phyloP scores from a whole-genome alignment of 345 rosid species.

The Firmiana major region DNA sequence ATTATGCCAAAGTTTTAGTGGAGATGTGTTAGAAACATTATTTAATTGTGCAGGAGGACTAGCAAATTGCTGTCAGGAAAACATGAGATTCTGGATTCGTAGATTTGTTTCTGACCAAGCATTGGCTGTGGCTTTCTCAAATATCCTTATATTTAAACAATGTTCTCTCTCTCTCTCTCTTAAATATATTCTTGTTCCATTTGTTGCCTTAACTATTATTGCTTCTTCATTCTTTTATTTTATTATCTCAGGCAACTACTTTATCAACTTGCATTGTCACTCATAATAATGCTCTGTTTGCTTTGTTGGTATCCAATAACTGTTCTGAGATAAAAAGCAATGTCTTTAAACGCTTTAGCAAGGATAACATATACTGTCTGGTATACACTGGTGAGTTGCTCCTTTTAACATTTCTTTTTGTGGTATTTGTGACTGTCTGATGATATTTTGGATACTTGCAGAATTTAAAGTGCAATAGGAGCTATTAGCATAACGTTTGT shows the following conservation, averaged over 20 bases:
- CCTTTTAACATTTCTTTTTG: conserved; percentile 18
- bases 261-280: conserved; percentile 88
- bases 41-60: conserved; percentile 78
- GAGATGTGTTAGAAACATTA: conserved; percentile 81
- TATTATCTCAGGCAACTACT: conserved; percentile 97
- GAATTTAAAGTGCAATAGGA: background rate
- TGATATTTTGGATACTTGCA: background rate
- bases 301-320: conserved; percentile 96
- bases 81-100: conserved; percentile 37
- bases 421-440: background rate
- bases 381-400: conserved; percentile 67
- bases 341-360: conserved; percentile 94
- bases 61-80: conserved; percentile 58
- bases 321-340: conserved; percentile 96
- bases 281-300: conserved; percentile 92
- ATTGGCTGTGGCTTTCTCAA: conserved; percentile 71
- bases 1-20: conserved; percentile 90
- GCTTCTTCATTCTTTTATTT: conserved; percentile 91
- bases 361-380: conserved; percentile 77
- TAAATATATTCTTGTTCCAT: conserved; percentile 3
- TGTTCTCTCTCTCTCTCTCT: conserved; percentile 5
- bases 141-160: conserved; percentile 53
- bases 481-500: background rate
- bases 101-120: conserved; percentile 70
- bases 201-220: conserved; percentile 67